Base-by-base conservation (phyloP, 805 yeast species). In the Starmerella khaoyaiensis region DNA sequence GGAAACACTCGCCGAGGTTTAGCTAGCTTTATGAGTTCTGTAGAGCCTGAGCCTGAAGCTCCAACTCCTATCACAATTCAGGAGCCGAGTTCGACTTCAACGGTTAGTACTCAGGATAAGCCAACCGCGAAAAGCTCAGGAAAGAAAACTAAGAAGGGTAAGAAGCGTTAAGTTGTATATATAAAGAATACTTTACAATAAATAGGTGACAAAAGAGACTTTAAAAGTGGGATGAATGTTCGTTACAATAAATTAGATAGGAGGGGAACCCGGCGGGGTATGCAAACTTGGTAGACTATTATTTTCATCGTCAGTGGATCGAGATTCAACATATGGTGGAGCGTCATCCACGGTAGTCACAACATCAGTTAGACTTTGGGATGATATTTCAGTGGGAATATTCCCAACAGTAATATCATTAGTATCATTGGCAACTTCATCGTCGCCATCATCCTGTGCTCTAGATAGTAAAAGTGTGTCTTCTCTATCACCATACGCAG, bases 401-500 rank as follows among this genome's bases (percentile, higher is more conserved):
- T 23, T 23, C 26, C 26, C 26, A 11, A n/a, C 26, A 11, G 26
- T n/a, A 23, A 11, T n/a, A 23, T 23, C 26, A n/a, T 11, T 23
- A 23, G 26, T 11, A 11, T 23, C 12, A 23, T 11, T 11, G n/a
- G 11, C n/a, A 23, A 11, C 26, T 11, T 23, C 12, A 11, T n/a
- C 26, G n/a, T 23, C 26, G 26, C 12, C 26, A n/a, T 11, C 11
- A n/a, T n/a, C 15, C n/a, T 31, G 27, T 5, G 49, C 39, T 21
- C 43, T 37, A 15, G 43, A 49, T 12, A 87, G 60, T 37, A 87
- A 58, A 4, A 84, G 73, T 54, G 86, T 94, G 32, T 75, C 75
- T 31, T 72, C 74, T 51, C 76, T 84, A 40, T 76, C 72, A 33
- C 81, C 80, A 59, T 87, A 87, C 8, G 90, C 77, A 1, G 98